Conservation (phyloP, 2,329 filamentous ascomycete genomes). For the Cordyceps tenuipes region DNA sequence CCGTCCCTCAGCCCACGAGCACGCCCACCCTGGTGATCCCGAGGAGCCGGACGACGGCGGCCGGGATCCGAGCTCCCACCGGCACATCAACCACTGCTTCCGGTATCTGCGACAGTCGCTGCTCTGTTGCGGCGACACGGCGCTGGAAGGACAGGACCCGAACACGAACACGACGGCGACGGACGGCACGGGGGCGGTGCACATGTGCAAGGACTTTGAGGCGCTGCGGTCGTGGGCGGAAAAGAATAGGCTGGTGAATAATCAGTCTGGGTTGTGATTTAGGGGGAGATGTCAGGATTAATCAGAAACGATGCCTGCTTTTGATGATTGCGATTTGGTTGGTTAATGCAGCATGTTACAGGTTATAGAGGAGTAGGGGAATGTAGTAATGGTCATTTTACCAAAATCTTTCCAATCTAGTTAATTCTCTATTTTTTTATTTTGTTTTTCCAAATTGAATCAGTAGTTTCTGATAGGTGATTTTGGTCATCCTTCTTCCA, state of each 20-base stretch:
- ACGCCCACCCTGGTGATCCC: background rate
- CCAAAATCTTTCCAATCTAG: too few relatives aligned
- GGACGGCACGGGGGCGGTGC: background rate
- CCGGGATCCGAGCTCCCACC: background rate
- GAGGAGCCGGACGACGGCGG: background rate
- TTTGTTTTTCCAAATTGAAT: too few relatives aligned
- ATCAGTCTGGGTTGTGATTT: background rate
- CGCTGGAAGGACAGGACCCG: background rate
- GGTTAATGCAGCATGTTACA: too few relatives aligned
- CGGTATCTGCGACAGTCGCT: background rate
- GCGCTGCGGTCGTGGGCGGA: background rate
- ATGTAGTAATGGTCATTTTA: too few relatives aligned
- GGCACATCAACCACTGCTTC: background rate
- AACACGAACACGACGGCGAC: background rate
- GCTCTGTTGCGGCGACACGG: background rate
- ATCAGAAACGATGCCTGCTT: too few relatives aligned
- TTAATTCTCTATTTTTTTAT: too few relatives aligned
- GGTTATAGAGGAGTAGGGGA: too few relatives aligned
- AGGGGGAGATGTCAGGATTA: too few relatives aligned
- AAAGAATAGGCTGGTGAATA: background rate
- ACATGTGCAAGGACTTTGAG: constrained; percentile 2
- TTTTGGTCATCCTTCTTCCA: too few relatives aligned
- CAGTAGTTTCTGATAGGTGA: too few relatives aligned
- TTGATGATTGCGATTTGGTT: too few relatives aligned
- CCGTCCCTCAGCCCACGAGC: background rate